Evolutionary conservation across 768 basidiomycete species (phyloP).

Genomic region (Phaeotremella fagi): DNA sequence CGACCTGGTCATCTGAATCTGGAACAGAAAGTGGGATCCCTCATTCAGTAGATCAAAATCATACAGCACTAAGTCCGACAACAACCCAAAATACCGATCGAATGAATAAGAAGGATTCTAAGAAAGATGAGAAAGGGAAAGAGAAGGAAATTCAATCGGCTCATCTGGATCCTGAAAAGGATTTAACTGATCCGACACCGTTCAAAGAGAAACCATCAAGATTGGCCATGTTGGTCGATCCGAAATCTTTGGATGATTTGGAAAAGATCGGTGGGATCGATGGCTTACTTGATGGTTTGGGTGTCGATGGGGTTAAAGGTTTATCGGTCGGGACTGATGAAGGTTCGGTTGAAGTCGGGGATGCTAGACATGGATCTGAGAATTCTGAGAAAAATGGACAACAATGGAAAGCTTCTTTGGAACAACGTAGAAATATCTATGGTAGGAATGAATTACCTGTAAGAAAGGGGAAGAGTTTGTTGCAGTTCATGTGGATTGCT

Average conservation of each 20-base stretch:
- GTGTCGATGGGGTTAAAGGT: conserved; percentile 56
- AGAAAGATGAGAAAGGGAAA: conserved; percentile 9
- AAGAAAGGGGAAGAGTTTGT: conserved; percentile 63
- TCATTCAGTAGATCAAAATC: conserved; percentile 1
- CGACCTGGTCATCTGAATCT: conserved; percentile 31
- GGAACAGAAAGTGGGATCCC: conserved; percentile 13
- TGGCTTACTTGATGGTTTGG: conserved; percentile 67
- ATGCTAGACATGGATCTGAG: conserved; percentile 4
- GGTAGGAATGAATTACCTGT: conserved; percentile 71
- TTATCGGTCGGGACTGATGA: conserved; percentile 35
- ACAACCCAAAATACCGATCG: neutral
- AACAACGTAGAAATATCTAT: conserved; percentile 64
- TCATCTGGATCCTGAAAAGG: conserved; percentile 46
- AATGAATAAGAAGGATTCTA: conserved; percentile 14
- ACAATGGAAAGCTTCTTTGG: conserved; percentile 54
- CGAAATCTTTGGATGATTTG: conserved; percentile 69
- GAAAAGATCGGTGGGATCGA: conserved; percentile 65
- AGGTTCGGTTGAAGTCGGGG: conserved; percentile 7
- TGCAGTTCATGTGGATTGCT: conserved; percentile 77
- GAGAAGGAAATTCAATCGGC: conserved; percentile 7
- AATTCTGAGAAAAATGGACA: conserved; percentile 19
- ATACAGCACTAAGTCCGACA: neutral
- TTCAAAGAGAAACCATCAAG: conserved; percentile 68
- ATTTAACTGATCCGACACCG: conserved; percentile 59
- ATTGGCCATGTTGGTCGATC: conserved; percentile 83